Evolutionary conservation across 352 stramenopile genomes (phyloP).

Genomic region (Globisporangium sylvaticum): DNA sequence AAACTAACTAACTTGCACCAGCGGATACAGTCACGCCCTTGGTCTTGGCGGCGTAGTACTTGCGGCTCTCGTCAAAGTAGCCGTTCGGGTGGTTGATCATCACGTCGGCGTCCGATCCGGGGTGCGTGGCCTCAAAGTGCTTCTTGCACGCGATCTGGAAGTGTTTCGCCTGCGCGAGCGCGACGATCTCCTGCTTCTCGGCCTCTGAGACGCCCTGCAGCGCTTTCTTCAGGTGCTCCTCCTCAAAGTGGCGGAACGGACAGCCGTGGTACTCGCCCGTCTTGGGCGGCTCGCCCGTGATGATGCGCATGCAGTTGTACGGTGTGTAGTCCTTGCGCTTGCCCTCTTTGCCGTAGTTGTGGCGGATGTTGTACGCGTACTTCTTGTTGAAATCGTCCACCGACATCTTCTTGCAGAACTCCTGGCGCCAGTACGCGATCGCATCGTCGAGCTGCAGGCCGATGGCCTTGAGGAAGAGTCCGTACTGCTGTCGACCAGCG

Average conservation of each 20-base stretch:
- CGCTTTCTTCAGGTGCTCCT: constrained; percentile 89
- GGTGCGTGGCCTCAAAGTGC: constrained; percentile 96
- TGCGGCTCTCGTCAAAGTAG: constrained; percentile 95
- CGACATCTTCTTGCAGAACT: constrained; percentile 93
- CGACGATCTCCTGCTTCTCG: constrained; percentile 93
- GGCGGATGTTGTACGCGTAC: constrained; percentile 98
- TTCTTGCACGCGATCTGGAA: constrained; percentile 98
- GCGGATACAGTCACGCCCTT: constrained; percentile 50
- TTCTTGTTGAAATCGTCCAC: constrained; percentile 98
- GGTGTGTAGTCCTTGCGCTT: constrained; percentile 97
- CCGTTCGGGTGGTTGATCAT: constrained; percentile 99
- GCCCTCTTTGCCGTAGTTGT: constrained; percentile 99
- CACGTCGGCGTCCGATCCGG: constrained; percentile 73
- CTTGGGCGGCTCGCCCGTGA: constrained; percentile 92
- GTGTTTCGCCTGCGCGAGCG: constrained; percentile 89
- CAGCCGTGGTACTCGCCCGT: constrained; percentile 97
- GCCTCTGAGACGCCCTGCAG: constrained; percentile 73
- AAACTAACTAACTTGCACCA: constrained; percentile 12
- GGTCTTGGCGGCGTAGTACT: constrained; percentile 89
- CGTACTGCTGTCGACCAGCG: constrained; percentile 95
- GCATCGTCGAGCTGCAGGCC: constrained; percentile 96
- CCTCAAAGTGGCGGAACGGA: constrained; percentile 96
- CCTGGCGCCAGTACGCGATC: constrained; percentile 93
- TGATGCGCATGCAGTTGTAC: constrained; percentile 97
- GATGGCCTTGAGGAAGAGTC: constrained; percentile 98